Evolutionary conservation across 2,329 filamentous ascomycete genomes (phyloP).

Genomic region (Claviceps cyperi): DNA sequence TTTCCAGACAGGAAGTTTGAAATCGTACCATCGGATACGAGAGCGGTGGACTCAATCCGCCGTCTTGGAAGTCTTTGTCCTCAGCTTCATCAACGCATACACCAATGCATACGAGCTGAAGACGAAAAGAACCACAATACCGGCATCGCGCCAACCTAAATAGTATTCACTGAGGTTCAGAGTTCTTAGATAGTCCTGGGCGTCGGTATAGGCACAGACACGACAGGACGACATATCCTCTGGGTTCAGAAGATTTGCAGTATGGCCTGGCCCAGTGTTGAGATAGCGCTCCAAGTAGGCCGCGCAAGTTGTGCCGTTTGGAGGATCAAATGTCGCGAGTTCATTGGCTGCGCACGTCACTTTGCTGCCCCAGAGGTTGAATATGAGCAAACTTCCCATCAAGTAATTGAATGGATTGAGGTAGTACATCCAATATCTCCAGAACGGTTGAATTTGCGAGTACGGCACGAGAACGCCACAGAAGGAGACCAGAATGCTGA

Average conservation of each 20-base stretch:
- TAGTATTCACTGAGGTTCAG: conserved; percentile 46
- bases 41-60: conserved; percentile 17
- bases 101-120: conserved; percentile 37
- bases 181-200: conserved; percentile 43
- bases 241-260: conserved; percentile 43
- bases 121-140: conserved; percentile 41
- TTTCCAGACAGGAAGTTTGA: background rate
- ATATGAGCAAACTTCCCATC: conserved; percentile 39
- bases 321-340: conserved; percentile 36
- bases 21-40: background rate
- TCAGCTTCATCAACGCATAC: conserved; percentile 31
- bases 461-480: conserved; percentile 64
- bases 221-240: conserved; percentile 38
- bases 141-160: conserved; percentile 54
- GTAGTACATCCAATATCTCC: conserved; percentile 52
- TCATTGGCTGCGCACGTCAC: conserved; percentile 34
- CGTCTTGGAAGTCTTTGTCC: conserved; percentile 33
- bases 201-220: conserved; percentile 45
- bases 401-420: conserved; percentile 49
- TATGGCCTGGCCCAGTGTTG: conserved; percentile 20
- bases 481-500: conserved; percentile 50
- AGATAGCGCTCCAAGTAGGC: conserved; percentile 42
- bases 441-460: conserved; percentile 46
- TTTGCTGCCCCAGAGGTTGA: conserved; percentile 31
- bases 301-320: conserved; percentile 37